Conservation (phyloP, 805 yeast species). For the Pichia scutulata region DNA sequence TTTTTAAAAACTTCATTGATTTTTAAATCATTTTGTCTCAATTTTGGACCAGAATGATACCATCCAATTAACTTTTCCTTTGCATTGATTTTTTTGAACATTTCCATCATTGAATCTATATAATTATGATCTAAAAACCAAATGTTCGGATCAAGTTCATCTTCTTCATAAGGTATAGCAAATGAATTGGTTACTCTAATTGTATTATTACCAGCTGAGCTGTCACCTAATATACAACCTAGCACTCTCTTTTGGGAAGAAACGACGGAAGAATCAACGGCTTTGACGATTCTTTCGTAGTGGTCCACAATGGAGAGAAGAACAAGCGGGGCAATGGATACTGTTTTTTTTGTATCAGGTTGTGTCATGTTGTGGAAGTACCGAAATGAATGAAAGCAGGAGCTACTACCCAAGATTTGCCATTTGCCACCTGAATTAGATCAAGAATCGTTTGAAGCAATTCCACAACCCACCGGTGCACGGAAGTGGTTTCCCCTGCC, state of each 20-base stretch:
- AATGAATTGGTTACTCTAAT: conserved; percentile 84
- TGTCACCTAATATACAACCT: conserved; percentile 90
- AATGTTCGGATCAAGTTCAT: conserved; percentile 80
- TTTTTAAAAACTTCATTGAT: conserved; percentile 85
- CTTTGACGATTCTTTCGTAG: conserved; percentile 68
- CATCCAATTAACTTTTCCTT: conserved; percentile 96
- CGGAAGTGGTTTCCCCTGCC: neutral
- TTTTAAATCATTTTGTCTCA: conserved; percentile 78
- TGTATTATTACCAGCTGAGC: conserved; percentile 31
- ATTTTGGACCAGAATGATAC: conserved; percentile 97
- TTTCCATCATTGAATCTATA: conserved; percentile 92
- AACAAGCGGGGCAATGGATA: conserved; percentile 92
- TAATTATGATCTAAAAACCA: conserved; percentile 98
- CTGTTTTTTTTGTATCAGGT: conserved; percentile 34
- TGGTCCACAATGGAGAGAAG: conserved; percentile 92
- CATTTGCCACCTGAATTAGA: neutral
- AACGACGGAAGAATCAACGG: conserved; percentile 29
- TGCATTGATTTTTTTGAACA: conserved; percentile 97
- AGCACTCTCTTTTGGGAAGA: conserved; percentile 67
- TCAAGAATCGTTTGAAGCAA: neutral
- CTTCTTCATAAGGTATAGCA: conserved; percentile 98
- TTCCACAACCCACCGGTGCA: neutral
- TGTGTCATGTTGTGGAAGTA: neutral
- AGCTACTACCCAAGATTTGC: too few species aligned
- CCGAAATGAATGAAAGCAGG: too few species aligned